Conservation (phyloP, 345 rosid species). For the Punica granatum region DNA sequence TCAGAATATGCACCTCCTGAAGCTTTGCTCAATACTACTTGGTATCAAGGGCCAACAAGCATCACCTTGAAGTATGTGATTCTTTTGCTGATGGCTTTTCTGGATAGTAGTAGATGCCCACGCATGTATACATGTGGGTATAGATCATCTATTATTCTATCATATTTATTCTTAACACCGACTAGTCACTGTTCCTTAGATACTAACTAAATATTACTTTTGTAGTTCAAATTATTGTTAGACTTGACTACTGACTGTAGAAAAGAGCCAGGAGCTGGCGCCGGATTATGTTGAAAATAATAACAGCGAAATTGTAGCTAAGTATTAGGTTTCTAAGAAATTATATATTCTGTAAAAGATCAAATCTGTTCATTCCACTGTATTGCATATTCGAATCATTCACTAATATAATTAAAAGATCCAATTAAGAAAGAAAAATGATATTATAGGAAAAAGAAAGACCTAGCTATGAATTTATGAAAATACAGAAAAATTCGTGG, state of each 20-base stretch:
- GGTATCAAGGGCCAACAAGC: slow-evolving; percentile 63
- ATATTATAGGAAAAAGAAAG: no score
- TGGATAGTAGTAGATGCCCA: neutral
- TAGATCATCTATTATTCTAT: neutral
- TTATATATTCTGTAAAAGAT: no score
- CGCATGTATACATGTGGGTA: neutral
- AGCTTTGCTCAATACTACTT: slow-evolving; percentile 68
- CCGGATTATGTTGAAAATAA: no score
- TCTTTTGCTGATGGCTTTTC: slow-evolving; percentile 6
- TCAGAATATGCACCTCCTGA: slow-evolving; percentile 80
- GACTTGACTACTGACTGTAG: neutral
- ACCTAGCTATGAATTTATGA: no score
- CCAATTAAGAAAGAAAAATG: no score
- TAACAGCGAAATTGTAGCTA: no score
- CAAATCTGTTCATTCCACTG: no score
- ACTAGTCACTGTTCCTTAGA: neutral
- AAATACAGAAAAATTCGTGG: no score
- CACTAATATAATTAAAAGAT: no score
- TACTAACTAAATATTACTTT: neutral
- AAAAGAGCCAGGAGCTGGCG: no score
- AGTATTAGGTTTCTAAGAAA: no score
- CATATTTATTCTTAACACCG: neutral
- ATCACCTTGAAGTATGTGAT: slow-evolving; percentile 49
- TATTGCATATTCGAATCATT: no score
- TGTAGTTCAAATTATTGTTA: neutral